Base-by-base conservation (phyloP, 768 basidiomycete species). In the Kwoniella botswanensis region DNA sequence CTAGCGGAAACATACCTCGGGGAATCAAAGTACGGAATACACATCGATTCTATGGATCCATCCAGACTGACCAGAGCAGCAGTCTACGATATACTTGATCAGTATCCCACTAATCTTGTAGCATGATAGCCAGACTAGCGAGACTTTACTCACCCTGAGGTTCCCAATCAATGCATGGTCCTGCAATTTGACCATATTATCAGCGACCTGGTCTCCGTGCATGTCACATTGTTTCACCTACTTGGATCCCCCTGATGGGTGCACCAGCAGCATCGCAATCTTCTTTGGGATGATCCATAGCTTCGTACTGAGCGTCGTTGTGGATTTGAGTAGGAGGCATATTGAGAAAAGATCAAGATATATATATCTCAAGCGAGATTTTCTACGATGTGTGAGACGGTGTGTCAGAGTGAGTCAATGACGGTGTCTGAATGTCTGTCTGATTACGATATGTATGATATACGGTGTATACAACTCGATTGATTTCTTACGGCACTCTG, bases 21-120 rank as follows among this genome's bases (percentile, higher is more conserved):
- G 1, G 93, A 94, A 83, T 97, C 94, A 81, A 97, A 96, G 85
- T 94, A 87, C 1, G 94, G 94, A 29, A 95, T 88, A 77, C 94
- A 97, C 83, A 94, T 94, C 72, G 91, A 92, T 82, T 96, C 94
- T 76, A 84, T 82, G n/a, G 79, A 80, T 10, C 83, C 84, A 58
- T 83, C 82, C 73, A 96, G 54, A 12, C 75, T 77, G 60, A 84
- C 72, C 35, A 83, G 50, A 1, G 84, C 84, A 10, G 84, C 84
- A 1, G 83, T 83, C 58, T 76, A 24, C 6, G n/a, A 35, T 35
- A 35, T 35, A 12, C 43, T 35, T 22, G 18, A 15, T 56, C 52
- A 70, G 41, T 17, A 22, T 15, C n/a, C 29, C 18, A 35, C 35
- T 35, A 1, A 35, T 35, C 35, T 35, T 7, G 35, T 35, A 5